A percentile compares a stretch with the other conserved stretches of the same genome.
Evolutionary conservation across 768 basidiomycete genomes (phyloP).

Genomic region (Amanita molliuscula): DNA sequence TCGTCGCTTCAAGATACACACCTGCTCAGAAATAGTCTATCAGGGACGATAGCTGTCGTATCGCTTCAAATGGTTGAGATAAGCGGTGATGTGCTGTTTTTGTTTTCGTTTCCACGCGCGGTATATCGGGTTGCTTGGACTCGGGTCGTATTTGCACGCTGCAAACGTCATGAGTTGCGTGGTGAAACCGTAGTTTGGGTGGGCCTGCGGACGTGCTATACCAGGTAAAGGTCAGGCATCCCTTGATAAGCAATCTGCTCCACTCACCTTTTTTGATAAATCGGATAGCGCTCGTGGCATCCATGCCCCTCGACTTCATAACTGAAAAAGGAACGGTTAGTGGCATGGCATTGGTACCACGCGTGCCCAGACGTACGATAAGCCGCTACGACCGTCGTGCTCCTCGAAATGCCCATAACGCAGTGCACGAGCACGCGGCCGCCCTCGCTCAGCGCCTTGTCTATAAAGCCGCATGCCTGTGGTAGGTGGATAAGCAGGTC

Average conservation of each 20-base stretch:
- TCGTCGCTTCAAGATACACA: conserved; percentile 11
- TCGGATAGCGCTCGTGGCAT: conserved; percentile 32
- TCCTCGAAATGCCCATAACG: conserved; percentile 63
- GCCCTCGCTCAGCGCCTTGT: conserved; percentile 37
- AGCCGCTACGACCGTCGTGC: conserved; percentile 48
- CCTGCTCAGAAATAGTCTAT: conserved; percentile 45
- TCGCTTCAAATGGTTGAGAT: conserved; percentile 41
- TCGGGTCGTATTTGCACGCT: conserved; percentile 38
- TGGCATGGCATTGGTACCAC: conserved; percentile 21
- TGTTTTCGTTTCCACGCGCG: conserved; percentile 49
- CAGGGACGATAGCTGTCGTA: conserved; percentile 38
- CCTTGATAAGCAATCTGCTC: background rate
- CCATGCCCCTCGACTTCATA: conserved; percentile 36
- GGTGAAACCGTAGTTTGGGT: conserved; percentile 45
- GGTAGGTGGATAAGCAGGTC: conserved; percentile 59
- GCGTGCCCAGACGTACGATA: conserved; percentile 31
- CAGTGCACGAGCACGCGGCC: conserved; percentile 65
- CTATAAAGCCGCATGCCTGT: conserved; percentile 49
- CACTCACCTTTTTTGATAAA: conserved; percentile 39
- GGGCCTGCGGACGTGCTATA: conserved; percentile 27
- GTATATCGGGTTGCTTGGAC: conserved; percentile 32
- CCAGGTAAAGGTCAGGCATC: background rate
- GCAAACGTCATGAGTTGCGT: conserved; percentile 48
- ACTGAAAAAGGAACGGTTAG: background rate
- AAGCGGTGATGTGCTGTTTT: conserved; percentile 40